phyloP scores from a whole-genome alignment of 208 protist species.

The Leishmania guyanensis region DNA sequence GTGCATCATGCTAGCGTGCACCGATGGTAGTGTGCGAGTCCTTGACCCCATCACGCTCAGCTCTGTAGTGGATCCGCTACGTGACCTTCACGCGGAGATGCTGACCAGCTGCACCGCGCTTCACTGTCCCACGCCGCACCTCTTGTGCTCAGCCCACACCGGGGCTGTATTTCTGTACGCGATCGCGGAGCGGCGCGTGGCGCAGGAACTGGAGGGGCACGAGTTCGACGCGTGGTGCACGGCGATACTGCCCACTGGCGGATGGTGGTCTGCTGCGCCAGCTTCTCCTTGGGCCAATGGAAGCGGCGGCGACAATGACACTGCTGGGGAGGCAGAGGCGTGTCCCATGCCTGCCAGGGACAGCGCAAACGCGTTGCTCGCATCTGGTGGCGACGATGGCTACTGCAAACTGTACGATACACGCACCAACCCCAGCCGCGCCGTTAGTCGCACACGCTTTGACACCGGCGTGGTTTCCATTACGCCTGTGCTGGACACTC shows the following conservation, averaged over 20 bases:
- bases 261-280: constrained; percentile 2
- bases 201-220: constrained; percentile 53
- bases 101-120: constrained; percentile 76
- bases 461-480: constrained; percentile 82
- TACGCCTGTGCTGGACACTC: constrained; percentile 48
- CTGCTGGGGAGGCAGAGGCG: constrained; percentile 1
- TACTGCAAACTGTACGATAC: constrained; percentile 63
- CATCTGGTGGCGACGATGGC: constrained; percentile 85
- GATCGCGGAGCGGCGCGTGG: constrained; percentile 21
- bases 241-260: constrained; percentile 37
- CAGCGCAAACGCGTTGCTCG: constrained; percentile 24
- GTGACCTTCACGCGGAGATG: constrained; percentile 63
- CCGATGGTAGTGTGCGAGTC: constrained; percentile 68
- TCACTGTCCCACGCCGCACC: constrained; percentile 16
- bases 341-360: neutral
- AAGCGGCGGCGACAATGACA: neutral
- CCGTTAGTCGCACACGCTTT: constrained; percentile 49
- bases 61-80: constrained; percentile 24
- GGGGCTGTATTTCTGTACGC: constrained; percentile 64
- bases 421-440: constrained; percentile 26
- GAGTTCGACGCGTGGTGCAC: constrained; percentile 89
- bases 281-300: neutral
- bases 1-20: constrained; percentile 55
- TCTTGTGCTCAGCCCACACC: constrained; percentile 77
- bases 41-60: constrained; percentile 32